These are phyloP conservation scores for Linnemannia hyalina DNA, from an alignment of 192 early-diverging fungal genomes.

Conservation along the genomic window DNA sequence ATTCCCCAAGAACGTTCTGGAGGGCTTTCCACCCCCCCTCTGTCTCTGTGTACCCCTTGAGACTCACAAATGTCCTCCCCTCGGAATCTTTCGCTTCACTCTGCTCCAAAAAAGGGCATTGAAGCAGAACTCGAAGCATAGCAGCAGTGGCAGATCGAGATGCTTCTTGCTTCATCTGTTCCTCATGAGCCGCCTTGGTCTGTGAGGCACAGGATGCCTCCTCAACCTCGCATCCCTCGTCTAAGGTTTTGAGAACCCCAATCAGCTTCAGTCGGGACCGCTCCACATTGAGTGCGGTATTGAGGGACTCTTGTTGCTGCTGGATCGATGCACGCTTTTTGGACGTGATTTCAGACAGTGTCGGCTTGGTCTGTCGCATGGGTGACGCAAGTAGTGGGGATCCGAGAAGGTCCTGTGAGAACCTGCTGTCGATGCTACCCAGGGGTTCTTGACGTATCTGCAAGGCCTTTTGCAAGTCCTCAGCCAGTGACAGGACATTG, in stretches of 20 bases:
- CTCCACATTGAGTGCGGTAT: not conserved
- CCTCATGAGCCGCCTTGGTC: not conserved
- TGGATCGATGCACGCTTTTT: slow-evolving; percentile 21
- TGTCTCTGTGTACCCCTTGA: slow-evolving; percentile 52
- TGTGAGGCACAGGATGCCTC: too few relatives aligned
- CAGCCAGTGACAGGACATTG: slow-evolving; percentile 11
- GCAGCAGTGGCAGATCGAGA: not conserved
- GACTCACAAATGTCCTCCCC: slow-evolving; percentile 2
- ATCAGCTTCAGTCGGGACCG: slow-evolving; percentile 21
- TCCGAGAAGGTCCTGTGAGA: not conserved
- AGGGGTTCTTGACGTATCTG: not conserved
- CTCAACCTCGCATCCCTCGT: slow-evolving; percentile 1
- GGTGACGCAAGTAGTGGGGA: not conserved
- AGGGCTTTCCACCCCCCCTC: slow-evolving; percentile 36
- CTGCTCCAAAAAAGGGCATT: slow-evolving; percentile 47
- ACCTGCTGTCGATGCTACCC: not conserved
- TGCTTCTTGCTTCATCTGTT: not conserved
- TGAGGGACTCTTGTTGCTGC: not conserved
- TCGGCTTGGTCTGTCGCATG: slow-evolving; percentile 7
- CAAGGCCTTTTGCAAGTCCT: slow-evolving; percentile 24
- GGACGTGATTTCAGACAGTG: slow-evolving; percentile 28
- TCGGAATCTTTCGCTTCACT: slow-evolving; percentile 21
- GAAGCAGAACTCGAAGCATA: slow-evolving; percentile 12
- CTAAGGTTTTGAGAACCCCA: not conserved
- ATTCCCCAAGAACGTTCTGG: slow-evolving; percentile 16